A percentile compares a stretch with the other conserved stretches of the same genome.
Conservation (phyloP, 2,329 filamentous ascomycete genomes). For the Colletotrichum gloeosporioides region DNA sequence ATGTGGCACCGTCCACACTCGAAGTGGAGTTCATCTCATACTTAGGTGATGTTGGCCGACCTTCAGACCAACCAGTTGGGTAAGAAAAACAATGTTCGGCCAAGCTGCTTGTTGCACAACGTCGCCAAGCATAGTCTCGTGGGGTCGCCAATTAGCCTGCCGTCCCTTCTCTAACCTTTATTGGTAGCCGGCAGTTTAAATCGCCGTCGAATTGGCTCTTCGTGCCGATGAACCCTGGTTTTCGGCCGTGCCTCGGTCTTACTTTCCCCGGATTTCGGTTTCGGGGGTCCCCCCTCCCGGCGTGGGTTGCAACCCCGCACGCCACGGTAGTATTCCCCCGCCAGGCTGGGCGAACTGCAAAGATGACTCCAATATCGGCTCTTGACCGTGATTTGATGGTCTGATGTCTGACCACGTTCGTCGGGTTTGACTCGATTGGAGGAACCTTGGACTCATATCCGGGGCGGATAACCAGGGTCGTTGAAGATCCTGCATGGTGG, state of each 20-base stretch:
- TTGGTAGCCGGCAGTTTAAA: background rate
- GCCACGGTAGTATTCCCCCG: background rate
- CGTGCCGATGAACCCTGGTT: background rate
- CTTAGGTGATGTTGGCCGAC: background rate
- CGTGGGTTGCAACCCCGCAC: constrained; percentile 6
- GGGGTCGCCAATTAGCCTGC: background rate
- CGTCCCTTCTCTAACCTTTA: background rate
- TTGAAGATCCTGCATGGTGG: background rate
- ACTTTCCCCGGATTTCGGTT: constrained; percentile 10
- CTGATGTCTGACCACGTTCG: background rate
- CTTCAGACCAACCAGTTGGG: background rate
- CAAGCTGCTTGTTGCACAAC: background rate
- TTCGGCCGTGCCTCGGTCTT: constrained; percentile 6
- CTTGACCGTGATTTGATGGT: background rate
- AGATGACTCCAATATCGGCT: background rate
- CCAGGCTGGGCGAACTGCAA: background rate
- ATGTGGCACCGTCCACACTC: background rate
- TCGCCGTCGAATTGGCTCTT: background rate
- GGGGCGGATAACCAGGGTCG: background rate
- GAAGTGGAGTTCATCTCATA: background rate
- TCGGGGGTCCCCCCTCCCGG: background rate
- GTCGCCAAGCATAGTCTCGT: background rate
- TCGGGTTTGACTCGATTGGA: background rate
- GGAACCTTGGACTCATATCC: background rate
- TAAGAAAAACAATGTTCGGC: background rate